Evolutionary conservation across 352 stramenopile genomes (phyloP).

Genomic region (Lagenidium giganteum): DNA sequence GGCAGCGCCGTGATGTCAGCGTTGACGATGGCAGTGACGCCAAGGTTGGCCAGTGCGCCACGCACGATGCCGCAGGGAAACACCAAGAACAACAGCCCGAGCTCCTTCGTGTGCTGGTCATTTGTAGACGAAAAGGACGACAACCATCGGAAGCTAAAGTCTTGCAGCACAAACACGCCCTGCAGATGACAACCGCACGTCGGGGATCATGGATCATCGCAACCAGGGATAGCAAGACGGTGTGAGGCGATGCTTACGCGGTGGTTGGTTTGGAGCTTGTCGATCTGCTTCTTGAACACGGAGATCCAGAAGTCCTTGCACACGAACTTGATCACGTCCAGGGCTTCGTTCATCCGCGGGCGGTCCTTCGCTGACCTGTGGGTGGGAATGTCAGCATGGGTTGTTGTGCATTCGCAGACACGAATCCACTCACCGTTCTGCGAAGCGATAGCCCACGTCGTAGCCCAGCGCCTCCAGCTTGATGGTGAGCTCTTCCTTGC

Average conservation of each 20-base stretch:
- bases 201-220: not conserved
- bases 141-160: slow-evolving; percentile 94
- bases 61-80: slow-evolving; percentile 95
- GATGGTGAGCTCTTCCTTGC: slow-evolving; percentile 71
- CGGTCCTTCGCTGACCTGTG: slow-evolving; percentile 56
- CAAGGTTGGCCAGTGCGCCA: slow-evolving; percentile 92
- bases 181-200: slow-evolving; percentile 6
- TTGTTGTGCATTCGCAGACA: too few relatives aligned
- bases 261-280: slow-evolving; percentile 98
- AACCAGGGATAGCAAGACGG: not conserved
- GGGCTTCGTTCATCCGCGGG: slow-evolving; percentile 77
- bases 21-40: slow-evolving; percentile 93
- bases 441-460: slow-evolving; percentile 82
- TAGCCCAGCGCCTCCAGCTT: slow-evolving; percentile 86
- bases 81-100: slow-evolving; percentile 91
- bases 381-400: not conserved
- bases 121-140: slow-evolving; percentile 69
- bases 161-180: slow-evolving; percentile 94
- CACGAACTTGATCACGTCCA: slow-evolving; percentile 98
- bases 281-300: slow-evolving; percentile 97
- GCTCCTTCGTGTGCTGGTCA: slow-evolving; percentile 84
- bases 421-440: slow-evolving; percentile 52
- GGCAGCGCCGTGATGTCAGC: slow-evolving; percentile 90
- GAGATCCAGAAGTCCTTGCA: slow-evolving; percentile 98
- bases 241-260: slow-evolving; percentile 45